These are phyloP conservation scores for Mucor lusitanicus DNA, from an alignment of 371 early-diverging fungal genomes.

Conservation along the genomic window DNA sequence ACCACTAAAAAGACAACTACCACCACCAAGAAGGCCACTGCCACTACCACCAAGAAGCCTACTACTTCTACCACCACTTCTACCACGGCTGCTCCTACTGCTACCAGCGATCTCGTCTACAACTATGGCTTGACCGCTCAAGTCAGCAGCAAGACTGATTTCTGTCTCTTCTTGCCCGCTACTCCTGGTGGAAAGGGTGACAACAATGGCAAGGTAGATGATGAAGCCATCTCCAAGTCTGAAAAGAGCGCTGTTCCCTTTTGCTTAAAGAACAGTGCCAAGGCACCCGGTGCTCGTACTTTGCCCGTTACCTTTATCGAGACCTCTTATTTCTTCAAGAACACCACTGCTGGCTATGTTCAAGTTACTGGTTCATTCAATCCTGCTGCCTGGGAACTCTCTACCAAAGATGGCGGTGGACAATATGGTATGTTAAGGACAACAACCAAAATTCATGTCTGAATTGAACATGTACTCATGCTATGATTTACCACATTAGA, in stretches of 20 bases:
- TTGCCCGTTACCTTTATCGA: constrained; percentile 34
- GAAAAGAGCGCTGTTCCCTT: constrained; percentile 42
- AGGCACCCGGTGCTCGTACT: constrained; percentile 33
- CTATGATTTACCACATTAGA: constrained; percentile 2
- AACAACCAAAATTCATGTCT: no score
- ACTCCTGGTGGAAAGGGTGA: constrained; percentile 26
- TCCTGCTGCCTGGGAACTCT: constrained; percentile 31
- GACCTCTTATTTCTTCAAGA: constrained; percentile 26
- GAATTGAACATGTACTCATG: no score
- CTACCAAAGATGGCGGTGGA: constrained; percentile 36
- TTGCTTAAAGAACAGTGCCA: constrained; percentile 28
- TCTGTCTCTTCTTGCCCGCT: constrained; percentile 36
- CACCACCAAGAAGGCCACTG: constrained; percentile 19
- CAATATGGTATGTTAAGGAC: constrained; percentile 29
- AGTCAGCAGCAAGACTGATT: constrained; percentile 21
- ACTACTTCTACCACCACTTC: constrained; percentile 7
- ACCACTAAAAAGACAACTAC: constrained; percentile 8
- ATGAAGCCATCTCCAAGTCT: constrained; percentile 23
- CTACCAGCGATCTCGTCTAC: constrained; percentile 2
- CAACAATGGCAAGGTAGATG: constrained; percentile 26
- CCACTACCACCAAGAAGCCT: constrained; percentile 11
- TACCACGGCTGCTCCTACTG: neutral
- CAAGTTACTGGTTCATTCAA: constrained; percentile 46
- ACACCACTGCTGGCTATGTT: constrained; percentile 31
- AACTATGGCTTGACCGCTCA: constrained; percentile 22